phyloP scores from a whole-genome alignment of 306 rosid species.

The Pyrus bretschneideri region DNA sequence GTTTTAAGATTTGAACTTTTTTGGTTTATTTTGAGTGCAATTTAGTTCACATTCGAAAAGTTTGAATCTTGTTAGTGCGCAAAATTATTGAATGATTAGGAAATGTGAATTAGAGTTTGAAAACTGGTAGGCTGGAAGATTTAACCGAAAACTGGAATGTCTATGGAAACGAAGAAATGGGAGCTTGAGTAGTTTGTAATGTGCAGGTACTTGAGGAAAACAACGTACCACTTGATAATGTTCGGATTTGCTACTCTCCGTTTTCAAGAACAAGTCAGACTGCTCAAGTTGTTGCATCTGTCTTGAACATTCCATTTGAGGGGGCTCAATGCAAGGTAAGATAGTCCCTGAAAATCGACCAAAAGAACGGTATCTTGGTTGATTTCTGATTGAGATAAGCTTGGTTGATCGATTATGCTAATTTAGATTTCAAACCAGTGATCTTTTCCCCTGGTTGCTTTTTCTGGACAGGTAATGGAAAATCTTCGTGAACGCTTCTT shows the following conservation, averaged over 20 bases:
- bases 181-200: background rate
- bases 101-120: background rate
- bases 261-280: slow-evolving; percentile 81
- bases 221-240: slow-evolving; percentile 37
- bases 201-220: slow-evolving; percentile 54
- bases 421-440: background rate
- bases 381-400: background rate
- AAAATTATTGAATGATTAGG: background rate
- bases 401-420: background rate
- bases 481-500: slow-evolving; percentile 77
- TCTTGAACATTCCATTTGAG: slow-evolving; percentile 50
- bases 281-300: slow-evolving; percentile 51
- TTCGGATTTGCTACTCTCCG: slow-evolving; percentile 76
- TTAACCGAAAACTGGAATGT: background rate
- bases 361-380: background rate
- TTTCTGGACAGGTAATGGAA: slow-evolving; percentile 40
- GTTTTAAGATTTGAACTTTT: background rate
- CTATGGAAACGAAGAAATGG: background rate
- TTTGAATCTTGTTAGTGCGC: background rate
- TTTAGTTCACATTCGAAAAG: background rate
- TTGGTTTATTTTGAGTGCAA: background rate
- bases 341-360: background rate
- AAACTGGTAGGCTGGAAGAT: background rate
- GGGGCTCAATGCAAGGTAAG: slow-evolving; percentile 69
- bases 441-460: background rate